Evolutionary conservation across 176 grass and related monocot genomes (phyloP).

Genomic region (Oryza meridionalis): DNA sequence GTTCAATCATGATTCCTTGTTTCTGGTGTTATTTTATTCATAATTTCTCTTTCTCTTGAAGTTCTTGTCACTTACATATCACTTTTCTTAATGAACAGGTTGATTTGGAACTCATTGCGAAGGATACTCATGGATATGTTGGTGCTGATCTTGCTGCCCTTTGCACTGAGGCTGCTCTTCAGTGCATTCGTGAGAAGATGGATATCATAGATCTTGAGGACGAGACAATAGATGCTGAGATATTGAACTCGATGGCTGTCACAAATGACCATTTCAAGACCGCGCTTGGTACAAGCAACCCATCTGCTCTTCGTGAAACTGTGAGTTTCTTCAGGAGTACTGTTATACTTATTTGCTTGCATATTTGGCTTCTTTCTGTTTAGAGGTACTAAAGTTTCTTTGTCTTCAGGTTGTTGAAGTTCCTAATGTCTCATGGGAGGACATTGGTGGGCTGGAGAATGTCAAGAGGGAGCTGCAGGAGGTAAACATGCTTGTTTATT

Average conservation of each 20-base stretch:
- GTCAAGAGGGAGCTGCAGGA: slow-evolving; percentile 70
- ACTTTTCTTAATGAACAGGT: slow-evolving; percentile 49
- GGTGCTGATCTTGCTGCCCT: slow-evolving; percentile 84
- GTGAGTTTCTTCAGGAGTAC: slow-evolving; percentile 44
- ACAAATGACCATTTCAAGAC: slow-evolving; percentile 95
- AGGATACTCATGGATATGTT: slow-evolving; percentile 85
- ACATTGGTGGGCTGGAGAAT: slow-evolving; percentile 65
- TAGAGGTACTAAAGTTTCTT: slow-evolving; percentile 8
- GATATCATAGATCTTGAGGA: slow-evolving; percentile 90
- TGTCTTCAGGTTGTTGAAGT: slow-evolving; percentile 61
- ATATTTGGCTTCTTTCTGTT: not conserved
- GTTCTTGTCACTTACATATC: not conserved
- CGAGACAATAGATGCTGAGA: slow-evolving; percentile 92
- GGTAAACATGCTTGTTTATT: slow-evolving; percentile 34
- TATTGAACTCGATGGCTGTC: slow-evolving; percentile 89
- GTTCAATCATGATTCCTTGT: not conserved
- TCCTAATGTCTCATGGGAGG: slow-evolving; percentile 70
- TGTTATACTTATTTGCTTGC: not conserved
- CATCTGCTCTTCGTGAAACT: slow-evolving; percentile 85
- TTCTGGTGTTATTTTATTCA: not conserved
- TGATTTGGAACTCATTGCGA: slow-evolving; percentile 76
- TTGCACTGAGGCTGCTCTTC: slow-evolving; percentile 87
- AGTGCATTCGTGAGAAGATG: slow-evolving; percentile 93
- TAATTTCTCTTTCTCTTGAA: not conserved
- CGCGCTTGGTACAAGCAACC: slow-evolving; percentile 85